Evolutionary conservation across 805 yeast species (phyloP), one percentile per base, ranked within the genome.

Genomic region (Candida incommunis): DNA sequence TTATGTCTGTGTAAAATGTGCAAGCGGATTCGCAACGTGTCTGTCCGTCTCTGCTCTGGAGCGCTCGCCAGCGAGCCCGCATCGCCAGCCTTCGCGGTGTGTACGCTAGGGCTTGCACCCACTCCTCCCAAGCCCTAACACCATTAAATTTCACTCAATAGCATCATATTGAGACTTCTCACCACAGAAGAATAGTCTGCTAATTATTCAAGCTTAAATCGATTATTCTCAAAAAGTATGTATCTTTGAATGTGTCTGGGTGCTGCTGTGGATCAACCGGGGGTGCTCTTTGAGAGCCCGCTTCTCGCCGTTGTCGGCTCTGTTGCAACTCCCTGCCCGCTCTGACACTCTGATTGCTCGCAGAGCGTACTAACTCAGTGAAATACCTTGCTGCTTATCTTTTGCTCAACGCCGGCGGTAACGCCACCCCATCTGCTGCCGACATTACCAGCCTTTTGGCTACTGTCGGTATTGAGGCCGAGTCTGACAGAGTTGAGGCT

Each of bases 361-460:
- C n/a, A n/a, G 13, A 23, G 13, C 27, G 13, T 25, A 13, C 27
- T 25, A 40, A 34, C 42, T n/a, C 44, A 67, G 76, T 87, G 96
- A 92, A 87, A 84, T 90, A 90, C 81, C 82, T 92, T 75, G 98
- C 98, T 75, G 97, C 98, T 72, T 92, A 92, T 79, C 82, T 92
- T 73, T 82, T 90, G 75, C 80, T 92, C 73, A 87, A 82, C 75
- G 87, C 92, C 70, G 95, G 95, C 72, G 98, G 97, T 70, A 80
- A 79, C 76, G 69, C 87, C 68, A 66, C 92, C 63, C 97, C 98
- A 73, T 75, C 95, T 60, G 94, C 95, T 61, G 79, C 82, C 65
- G 90, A 86, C 71, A 77, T 92, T 77, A 74, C 84, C 72, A 63
- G 81, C 60, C 82, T 92, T 64, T 80, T 92, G 67, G 82, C 84